These are phyloP conservation scores for Leishmania arabica DNA, from an alignment of 208 protist genomes.

Conservation along the genomic window DNA sequence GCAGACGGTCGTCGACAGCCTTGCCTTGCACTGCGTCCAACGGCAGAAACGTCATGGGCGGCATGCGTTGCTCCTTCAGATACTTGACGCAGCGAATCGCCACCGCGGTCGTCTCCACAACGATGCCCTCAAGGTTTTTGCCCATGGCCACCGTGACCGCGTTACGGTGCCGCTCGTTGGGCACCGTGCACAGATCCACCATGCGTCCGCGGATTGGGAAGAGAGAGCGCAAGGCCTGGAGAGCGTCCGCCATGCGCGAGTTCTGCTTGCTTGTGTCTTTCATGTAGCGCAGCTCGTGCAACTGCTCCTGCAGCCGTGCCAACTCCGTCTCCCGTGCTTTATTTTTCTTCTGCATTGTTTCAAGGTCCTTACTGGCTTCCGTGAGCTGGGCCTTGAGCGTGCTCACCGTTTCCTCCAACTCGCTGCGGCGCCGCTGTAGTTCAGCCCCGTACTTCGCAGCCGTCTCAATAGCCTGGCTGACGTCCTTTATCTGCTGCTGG, in stretches of 20 bases:
- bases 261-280: slow-evolving; percentile 84
- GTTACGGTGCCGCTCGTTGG: slow-evolving; percentile 89
- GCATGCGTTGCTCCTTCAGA: slow-evolving; percentile 94
- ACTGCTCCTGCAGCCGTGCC: slow-evolving; percentile 86
- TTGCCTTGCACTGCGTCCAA: slow-evolving; percentile 92
- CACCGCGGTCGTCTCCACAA: slow-evolving; percentile 94
- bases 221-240: slow-evolving; percentile 91
- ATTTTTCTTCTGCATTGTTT: slow-evolving; percentile 56
- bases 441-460: slow-evolving; percentile 40
- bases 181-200: slow-evolving; percentile 94
- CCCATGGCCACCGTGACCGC: slow-evolving; percentile 97
- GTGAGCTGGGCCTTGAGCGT: slow-evolving; percentile 49
- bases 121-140: slow-evolving; percentile 95
- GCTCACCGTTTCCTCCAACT: slow-evolving; percentile 41
- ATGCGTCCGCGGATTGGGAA: slow-evolving; percentile 91
- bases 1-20: slow-evolving; percentile 89
- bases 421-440: slow-evolving; percentile 54
- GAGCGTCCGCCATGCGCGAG: slow-evolving; percentile 70
- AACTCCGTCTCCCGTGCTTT: slow-evolving; percentile 81
- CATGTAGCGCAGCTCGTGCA: slow-evolving; percentile 84
- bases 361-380: slow-evolving; percentile 39
- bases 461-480: slow-evolving; percentile 44
- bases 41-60: slow-evolving; percentile 96
- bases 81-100: slow-evolving; percentile 96
- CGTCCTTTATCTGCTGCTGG: slow-evolving; percentile 52